phyloP scores from a whole-genome alignment of 805 yeast genomes.

The Yamadazyma sp. region DNA sequence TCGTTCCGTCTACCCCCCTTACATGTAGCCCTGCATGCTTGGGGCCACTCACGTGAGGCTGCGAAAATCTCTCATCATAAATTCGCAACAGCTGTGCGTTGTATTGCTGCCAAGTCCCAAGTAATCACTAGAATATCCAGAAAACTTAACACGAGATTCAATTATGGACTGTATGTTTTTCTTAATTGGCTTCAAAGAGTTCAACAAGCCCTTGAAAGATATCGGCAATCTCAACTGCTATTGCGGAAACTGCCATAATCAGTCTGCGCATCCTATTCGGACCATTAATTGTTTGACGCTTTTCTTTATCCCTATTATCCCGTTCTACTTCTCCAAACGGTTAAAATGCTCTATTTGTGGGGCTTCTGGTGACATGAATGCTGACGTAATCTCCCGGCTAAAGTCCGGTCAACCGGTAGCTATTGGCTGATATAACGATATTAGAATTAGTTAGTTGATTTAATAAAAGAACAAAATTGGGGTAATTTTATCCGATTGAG shows the following conservation, averaged over 20 bases:
- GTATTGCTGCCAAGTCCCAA: slow-evolving; percentile 4
- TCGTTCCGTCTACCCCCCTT: not conserved
- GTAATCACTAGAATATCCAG: not conserved
- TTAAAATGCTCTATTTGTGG: slow-evolving; percentile 53
- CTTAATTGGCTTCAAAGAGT: slow-evolving; percentile 35
- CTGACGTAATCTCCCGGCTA: slow-evolving; percentile 24
- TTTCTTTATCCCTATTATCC: slow-evolving; percentile 55
- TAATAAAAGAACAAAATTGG: not conserved
- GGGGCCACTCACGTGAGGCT: slow-evolving; percentile 3
- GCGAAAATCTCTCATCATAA: not conserved
- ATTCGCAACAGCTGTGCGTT: slow-evolving; percentile 1
- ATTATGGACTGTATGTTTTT: slow-evolving; percentile 33
- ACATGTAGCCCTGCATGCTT: not conserved
- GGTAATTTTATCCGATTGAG: not conserved
- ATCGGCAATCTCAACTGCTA: slow-evolving; percentile 35
- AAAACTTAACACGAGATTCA: too few species aligned
- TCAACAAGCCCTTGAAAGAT: slow-evolving; percentile 31
- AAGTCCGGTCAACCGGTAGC: slow-evolving; percentile 37
- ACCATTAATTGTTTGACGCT: slow-evolving; percentile 53
- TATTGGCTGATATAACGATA: slow-evolving; percentile 18
- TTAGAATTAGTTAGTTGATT: slow-evolving; percentile 1
- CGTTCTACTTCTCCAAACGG: slow-evolving; percentile 52
- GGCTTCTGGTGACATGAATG: slow-evolving; percentile 33
- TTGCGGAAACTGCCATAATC: slow-evolving; percentile 62
- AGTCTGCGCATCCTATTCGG: slow-evolving; percentile 51